phyloP scores from a whole-genome alignment of 257 asterid species.

The Plantago major region DNA sequence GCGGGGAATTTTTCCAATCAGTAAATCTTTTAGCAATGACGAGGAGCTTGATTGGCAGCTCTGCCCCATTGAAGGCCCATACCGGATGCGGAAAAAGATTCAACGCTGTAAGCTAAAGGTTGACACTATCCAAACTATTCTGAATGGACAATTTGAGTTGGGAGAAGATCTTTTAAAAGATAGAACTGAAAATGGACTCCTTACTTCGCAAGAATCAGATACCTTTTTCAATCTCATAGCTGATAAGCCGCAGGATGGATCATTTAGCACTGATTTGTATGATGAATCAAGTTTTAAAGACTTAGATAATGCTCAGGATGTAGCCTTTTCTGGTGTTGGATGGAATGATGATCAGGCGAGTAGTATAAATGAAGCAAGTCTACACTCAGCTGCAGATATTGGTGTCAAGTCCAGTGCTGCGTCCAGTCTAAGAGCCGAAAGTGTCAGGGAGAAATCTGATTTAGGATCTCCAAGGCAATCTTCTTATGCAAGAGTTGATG shows the following conservation, averaged over 20 bases:
- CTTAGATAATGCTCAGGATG: slow-evolving; percentile 62
- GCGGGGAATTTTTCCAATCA: slow-evolving; percentile 81
- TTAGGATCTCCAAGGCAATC: slow-evolving; percentile 73
- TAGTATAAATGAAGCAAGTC: slow-evolving; percentile 83
- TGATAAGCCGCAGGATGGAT: slow-evolving; percentile 54
- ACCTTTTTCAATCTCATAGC: slow-evolving; percentile 51
- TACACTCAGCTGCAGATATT: slow-evolving; percentile 85
- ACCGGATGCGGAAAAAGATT: slow-evolving; percentile 92
- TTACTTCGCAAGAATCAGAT: slow-evolving; percentile 58
- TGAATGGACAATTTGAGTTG: slow-evolving; percentile 53
- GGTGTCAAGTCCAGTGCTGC: slow-evolving; percentile 75
- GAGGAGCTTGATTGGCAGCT: slow-evolving; percentile 92
- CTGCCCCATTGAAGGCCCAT: slow-evolving; percentile 99
- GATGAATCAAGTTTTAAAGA: slow-evolving; percentile 68
- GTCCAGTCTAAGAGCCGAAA: slow-evolving; percentile 66
- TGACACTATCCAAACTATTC: slow-evolving; percentile 70
- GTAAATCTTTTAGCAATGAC: slow-evolving; percentile 47
- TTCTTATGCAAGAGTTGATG: slow-evolving; percentile 59
- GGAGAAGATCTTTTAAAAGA: slow-evolving; percentile 69
- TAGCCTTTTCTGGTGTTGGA: slow-evolving; percentile 68
- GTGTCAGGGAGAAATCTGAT: slow-evolving; percentile 68
- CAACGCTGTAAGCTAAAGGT: slow-evolving; percentile 75
- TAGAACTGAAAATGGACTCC: slow-evolving; percentile 50
- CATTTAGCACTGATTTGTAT: slow-evolving; percentile 54
- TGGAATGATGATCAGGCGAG: slow-evolving; percentile 91